These are phyloP conservation scores for Corymbia citriodora DNA, from an alignment of 441 rosid genomes.

Conservation along the genomic window DNA sequence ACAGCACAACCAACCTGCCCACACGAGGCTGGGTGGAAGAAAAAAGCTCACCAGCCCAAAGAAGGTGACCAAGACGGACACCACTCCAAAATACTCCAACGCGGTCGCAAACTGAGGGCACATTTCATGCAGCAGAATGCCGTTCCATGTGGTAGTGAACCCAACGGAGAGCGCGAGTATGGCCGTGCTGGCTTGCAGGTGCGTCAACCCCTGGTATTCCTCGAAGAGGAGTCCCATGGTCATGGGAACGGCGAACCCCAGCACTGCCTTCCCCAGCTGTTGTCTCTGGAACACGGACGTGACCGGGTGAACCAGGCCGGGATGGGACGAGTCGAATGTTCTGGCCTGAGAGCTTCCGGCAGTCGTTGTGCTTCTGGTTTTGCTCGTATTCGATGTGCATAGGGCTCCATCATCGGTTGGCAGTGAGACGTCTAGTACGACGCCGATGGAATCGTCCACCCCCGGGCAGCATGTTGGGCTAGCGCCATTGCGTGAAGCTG, in stretches of 20 bases:
- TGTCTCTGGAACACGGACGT: neutral
- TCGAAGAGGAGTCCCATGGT: neutral
- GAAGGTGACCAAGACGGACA: neutral
- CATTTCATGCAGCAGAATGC: neutral
- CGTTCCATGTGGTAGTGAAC: neutral
- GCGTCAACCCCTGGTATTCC: neutral
- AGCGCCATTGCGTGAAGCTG: neutral
- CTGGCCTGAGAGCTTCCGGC: neutral
- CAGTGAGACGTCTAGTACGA: neutral
- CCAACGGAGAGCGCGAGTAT: neutral
- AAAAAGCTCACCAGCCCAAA: neutral
- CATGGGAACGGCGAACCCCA: neutral
- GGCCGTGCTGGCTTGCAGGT: neutral
- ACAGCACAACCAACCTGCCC: neutral
- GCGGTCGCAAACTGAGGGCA: neutral
- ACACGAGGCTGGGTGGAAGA: neutral
- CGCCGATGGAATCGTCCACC: neutral
- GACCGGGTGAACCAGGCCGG: rapidly evolving
- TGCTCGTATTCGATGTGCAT: neutral
- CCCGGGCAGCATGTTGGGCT: neutral
- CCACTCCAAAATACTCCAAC: neutral
- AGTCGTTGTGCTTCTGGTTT: neutral
- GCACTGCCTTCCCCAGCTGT: neutral
- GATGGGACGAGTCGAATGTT: neutral
- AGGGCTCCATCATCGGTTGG: neutral